Evolutionary conservation across 1,284 basidiomycete species (phyloP), one percentile per base, ranked within the genome.

Genomic region (Stygiomarasmius scandens): DNA sequence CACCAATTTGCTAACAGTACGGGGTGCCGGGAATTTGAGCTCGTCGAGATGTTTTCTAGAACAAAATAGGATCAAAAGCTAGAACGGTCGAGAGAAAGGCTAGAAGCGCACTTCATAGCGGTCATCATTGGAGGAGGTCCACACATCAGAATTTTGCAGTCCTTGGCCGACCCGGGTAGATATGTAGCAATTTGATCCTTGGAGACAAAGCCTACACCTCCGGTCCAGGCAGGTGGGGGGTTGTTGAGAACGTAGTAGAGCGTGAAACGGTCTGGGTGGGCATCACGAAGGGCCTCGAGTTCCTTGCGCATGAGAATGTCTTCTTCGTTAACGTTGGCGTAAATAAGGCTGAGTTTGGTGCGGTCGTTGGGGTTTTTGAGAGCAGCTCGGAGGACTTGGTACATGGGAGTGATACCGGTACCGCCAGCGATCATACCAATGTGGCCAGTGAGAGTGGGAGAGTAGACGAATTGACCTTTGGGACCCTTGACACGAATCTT

Each of bases 351-450:
- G 66, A 95, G 75, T 68, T 84, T 85, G 32, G 96, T 98, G 64
- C 75, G 80, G 81, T 98, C 96, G 49, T 75, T 70, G 6, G 92
- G 86, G 78, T 96, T 93, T 75, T 93, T 91, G 69, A 96, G 83
- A 10, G 87, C 86, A 24, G 95, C 92, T 61, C 90, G 87, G 75
- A 98, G 90, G 78, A 99, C 94, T 75, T 98, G 97, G 66, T 96
- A 87, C 95, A 97, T 96, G 65, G 96, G 96, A 0, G 97, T 98
- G 72, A 99, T 96, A 62, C 96, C 96, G 3, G 96, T 92, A 24
- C 90, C 90, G 46, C 96, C 96, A 20, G 96, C 96, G 66, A 99
- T 96, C 95, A 99, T 96, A 67, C 95, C 92, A 59, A 99, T 77
- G 66, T 90, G 85, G 62, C 80, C 79, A 22, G 89, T 82, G 41